Base-by-base conservation (phyloP, 371 early-diverging fungal species). In the Mortierella sp. region DNA sequence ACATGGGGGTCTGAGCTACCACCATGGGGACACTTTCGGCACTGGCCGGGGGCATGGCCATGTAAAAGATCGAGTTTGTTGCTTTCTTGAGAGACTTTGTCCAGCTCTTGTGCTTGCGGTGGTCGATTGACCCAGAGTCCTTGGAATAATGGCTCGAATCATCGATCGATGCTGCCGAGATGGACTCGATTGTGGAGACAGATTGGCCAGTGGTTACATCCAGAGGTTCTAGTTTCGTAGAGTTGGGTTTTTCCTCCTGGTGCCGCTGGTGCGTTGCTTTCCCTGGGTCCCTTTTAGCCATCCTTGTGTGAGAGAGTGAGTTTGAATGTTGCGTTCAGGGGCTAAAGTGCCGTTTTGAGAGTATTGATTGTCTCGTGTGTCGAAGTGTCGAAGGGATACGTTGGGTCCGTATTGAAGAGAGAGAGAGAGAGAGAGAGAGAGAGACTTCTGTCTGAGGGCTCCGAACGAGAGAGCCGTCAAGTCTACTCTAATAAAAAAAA, bases 1-100 rank as follows among this genome's bases (percentile, higher is more conserved):
- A 76, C 77, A 76, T 76, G 52, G 77, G 77, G 7, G 77, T 76
- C 45, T 76, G 72, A 2, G 77, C 68, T 0, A 76, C 77, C 43
- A 76, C 65, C 77, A 76, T 76, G 6, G 77, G 77, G 30, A 65
- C 18, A 43, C 68, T 59, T 45, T 76, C 77, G 7, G 62, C 64
- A 26, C 65, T 71, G 37, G 72, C 68, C 18, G 77, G 77, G 0
- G 77, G 77, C 72, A 76, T 76, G 21, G 77, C 77, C 77, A 76
- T 76, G 61, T 71, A 76, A 57, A 76, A 30, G 58, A 76, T 68
- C 9, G 77, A 76, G 59, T 43, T 76, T 55, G 77, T 76, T 9
- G 77, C 77, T 62, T 68, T 76, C 47, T 72, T 76, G 25, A 76
- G 53, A 5, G 77, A 70, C 23, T 57, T 62, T 64, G 71, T 64